Conservation (phyloP, 257 asterid species). For the Ehretia macrophylla region DNA sequence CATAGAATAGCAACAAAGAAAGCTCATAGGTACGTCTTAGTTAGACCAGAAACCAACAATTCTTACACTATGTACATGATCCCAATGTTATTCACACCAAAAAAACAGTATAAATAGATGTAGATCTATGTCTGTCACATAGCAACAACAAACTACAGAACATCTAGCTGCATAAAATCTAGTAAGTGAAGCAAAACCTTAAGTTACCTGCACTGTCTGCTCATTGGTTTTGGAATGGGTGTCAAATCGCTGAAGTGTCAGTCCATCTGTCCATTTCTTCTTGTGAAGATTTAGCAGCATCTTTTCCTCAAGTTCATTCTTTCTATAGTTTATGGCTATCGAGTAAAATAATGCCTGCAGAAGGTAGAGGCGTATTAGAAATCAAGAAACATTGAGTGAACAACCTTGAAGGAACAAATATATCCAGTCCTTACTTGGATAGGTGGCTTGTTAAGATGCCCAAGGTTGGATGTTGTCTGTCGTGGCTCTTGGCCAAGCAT, state of each 20-base stretch:
- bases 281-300: slow-evolving; percentile 96
- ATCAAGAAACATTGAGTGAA: not conserved
- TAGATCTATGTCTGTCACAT: no score
- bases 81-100: not conserved
- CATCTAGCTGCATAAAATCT: not conserved
- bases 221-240: slow-evolving; percentile 85
- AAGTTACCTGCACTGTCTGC: no score
- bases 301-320: slow-evolving; percentile 98
- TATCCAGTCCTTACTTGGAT: slow-evolving; percentile 59
- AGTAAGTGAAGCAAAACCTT: slow-evolving; percentile 6
- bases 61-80: no score
- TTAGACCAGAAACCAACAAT: no score
- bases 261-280: slow-evolving; percentile 95
- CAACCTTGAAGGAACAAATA: not conserved
- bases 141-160: no score
- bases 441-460: slow-evolving; percentile 93
- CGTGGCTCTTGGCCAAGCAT: slow-evolving; percentile 99
- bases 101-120: not conserved
- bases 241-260: slow-evolving; percentile 85
- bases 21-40: no score
- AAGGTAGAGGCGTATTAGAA: not conserved
- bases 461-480: slow-evolving; percentile 94
- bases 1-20: no score
- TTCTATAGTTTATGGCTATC: slow-evolving; percentile 89
- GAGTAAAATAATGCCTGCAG: slow-evolving; percentile 90